Base-by-base conservation (phyloP, 2,329 filamentous ascomycete genomes). In the Ophiostoma piceae region DNA sequence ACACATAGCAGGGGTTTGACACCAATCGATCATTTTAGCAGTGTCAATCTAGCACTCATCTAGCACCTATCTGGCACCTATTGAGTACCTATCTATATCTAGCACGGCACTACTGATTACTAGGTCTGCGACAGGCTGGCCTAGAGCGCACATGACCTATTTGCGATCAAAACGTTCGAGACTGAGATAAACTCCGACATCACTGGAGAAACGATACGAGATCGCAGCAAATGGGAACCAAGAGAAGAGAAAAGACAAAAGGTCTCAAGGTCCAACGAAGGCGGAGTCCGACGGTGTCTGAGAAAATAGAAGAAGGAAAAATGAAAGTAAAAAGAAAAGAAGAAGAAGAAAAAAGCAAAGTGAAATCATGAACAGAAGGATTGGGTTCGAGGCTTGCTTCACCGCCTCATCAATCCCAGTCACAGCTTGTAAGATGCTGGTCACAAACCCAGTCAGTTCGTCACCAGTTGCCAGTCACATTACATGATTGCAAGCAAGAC, bases 61-160 rank as follows among this genome's bases (percentile, higher is more conserved):
- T 54, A 54, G 47, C 47, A 54, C 47, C 16, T 16, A 43, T 43
- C 41, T 43, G 19, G 19, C 47, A 54, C 47, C 35, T 35, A 35
- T 35, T 35, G 35, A 35, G 8, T 8, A 35, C 16, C 41, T 16
- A 43, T 43, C 41, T 43, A 43, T 43, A 43, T 16, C 11, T 43
- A 54, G 47, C n/a, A 54, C 47, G 47, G 47, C 47, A 54, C 47
- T 54, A 54, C 47, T 54, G 19, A 22, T 54, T 19, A 54, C 51
- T 57, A 57, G 51, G 51, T 57, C 51, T 57, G 22, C 51, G 51
- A 57, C 51, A 57, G 51, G 22, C 51, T 57, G 51, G 51, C 22
- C 51, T 19, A 57, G 51, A 57, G 51, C n/a, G 51, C 51, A 57
- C 51, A 57, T 57, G 51, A 57, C 51, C 22, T 26, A 19, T 47